Percentiles rank a stretch among this genome's conserved stretches.
Evolutionary conservation across 768 basidiomycete genomes (phyloP).

Genomic region (Infundibulicybe gibba): DNA sequence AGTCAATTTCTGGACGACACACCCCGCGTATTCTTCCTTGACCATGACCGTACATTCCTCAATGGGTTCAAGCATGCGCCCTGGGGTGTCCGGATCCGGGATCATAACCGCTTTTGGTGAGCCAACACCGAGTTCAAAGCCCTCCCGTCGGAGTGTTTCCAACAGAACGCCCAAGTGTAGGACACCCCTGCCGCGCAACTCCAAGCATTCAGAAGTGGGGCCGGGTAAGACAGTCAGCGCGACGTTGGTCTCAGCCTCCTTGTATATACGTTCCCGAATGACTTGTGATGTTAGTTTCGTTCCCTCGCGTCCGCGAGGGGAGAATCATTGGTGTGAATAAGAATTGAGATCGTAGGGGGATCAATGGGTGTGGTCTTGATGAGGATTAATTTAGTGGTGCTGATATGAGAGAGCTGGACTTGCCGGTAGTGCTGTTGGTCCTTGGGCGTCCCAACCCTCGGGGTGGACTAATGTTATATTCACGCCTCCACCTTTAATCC

Average conservation of each 20-base stretch:
- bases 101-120: conserved; percentile 50
- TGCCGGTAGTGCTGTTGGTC: conserved; percentile 36
- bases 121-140: conserved; percentile 43
- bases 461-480: conserved; percentile 41
- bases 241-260: conserved; percentile 50
- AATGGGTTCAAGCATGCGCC: conserved; percentile 39
- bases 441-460: conserved; percentile 39
- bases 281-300: conserved; percentile 46
- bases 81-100: conserved; percentile 31
- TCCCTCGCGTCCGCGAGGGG: conserved; percentile 44
- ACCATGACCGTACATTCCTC: conserved; percentile 44
- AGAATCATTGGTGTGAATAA: conserved; percentile 44
- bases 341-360: conserved; percentile 46
- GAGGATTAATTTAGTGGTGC: not conserved
- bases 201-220: conserved; percentile 45
- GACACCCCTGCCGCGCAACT: conserved; percentile 45
- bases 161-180: conserved; percentile 49
- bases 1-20: conserved; percentile 48
- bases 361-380: conserved; percentile 42
- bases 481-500: conserved; percentile 43
- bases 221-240: conserved; percentile 46
- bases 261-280: conserved; percentile 43
- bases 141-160: conserved; percentile 45
- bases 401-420: conserved; percentile 6
- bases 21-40: conserved; percentile 42